Conservation (phyloP, 2,329 filamentous ascomycete genomes). For the Lizonia empirigonia region DNA sequence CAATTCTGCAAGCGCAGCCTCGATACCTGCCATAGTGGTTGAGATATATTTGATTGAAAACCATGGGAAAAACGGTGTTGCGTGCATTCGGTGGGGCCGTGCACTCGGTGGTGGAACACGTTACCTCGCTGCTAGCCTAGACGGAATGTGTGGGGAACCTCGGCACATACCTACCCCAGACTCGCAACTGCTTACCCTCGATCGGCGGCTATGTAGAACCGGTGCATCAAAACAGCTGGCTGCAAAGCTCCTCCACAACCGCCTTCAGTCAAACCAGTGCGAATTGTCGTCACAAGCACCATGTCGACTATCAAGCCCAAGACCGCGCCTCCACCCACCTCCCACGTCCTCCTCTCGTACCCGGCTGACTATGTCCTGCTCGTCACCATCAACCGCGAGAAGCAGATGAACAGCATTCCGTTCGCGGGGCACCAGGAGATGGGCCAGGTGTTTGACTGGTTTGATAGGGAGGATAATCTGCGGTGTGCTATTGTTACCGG, state of each 20-base stretch:
- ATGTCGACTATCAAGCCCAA: slow-evolving; percentile 38
- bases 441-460: slow-evolving; percentile 59
- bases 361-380: slow-evolving; percentile 57
- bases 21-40: no score
- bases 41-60: no score
- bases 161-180: slow-evolving; percentile 8
- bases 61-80: no score
- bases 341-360: slow-evolving; percentile 51
- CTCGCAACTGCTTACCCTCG: slow-evolving; percentile 8
- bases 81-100: no score
- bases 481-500: slow-evolving; percentile 57
- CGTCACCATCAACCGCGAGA: slow-evolving; percentile 60
- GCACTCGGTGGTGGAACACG: no score
- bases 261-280: background rate
- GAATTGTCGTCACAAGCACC: background rate
- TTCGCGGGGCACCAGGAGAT: slow-evolving; percentile 55
- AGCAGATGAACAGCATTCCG: slow-evolving; percentile 54
- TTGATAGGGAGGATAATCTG: slow-evolving; percentile 57
- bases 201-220: slow-evolving; percentile 16
- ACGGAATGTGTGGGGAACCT: slow-evolving; percentile 6
- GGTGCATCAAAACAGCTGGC: background rate
- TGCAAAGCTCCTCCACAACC: background rate
- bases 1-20: no score
- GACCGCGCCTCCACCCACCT: slow-evolving; percentile 39
- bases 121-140: slow-evolving; percentile 1